Evolutionary conservation across 2,329 filamentous ascomycete genomes (phyloP).

Genomic region (Cercospora nicotianae): DNA sequence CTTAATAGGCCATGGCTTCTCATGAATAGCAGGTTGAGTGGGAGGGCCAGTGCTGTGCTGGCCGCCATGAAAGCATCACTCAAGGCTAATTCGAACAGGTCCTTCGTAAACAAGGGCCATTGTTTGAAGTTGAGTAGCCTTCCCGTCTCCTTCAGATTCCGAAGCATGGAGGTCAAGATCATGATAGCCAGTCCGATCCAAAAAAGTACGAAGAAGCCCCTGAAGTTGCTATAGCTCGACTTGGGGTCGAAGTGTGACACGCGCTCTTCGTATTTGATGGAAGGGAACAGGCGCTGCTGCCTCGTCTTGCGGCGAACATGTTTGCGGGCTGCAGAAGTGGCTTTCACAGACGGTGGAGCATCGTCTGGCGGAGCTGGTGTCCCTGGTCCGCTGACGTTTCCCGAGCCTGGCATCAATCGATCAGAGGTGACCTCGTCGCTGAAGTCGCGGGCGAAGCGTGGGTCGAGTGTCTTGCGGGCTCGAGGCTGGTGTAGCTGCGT

Average conservation of each 20-base stretch:
- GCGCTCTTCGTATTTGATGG: conserved; percentile 83
- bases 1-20: conserved; percentile 36
- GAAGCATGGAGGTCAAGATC: conserved; percentile 89
- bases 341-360: conserved; percentile 88
- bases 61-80: conserved; percentile 75
- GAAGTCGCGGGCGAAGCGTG: conserved; percentile 25
- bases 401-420: conserved; percentile 19
- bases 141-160: conserved; percentile 92
- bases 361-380: conserved; percentile 77
- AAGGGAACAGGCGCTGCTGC: conserved; percentile 83
- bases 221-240: conserved; percentile 90
- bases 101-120: conserved; percentile 83
- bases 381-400: conserved; percentile 52
- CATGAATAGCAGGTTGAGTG: conserved; percentile 22
- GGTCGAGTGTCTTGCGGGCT: conserved; percentile 31
- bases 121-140: conserved; percentile 81
- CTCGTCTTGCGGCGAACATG: conserved; percentile 64
- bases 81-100: conserved; percentile 81
- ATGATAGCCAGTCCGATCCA: conserved; percentile 97
- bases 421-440: conserved; percentile 19
- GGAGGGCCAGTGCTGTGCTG: conserved; percentile 21
- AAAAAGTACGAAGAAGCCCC: conserved; percentile 96
- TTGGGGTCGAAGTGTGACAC: conserved; percentile 94
- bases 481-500: conserved; percentile 21
- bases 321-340: conserved; percentile 79